A percentile compares a stretch with the other conserved stretches of the same genome.
Evolutionary conservation across 225 moss, liverwort and hornwort genomes (phyloP).

Genomic region (Antitrichia curtipendula): DNA sequence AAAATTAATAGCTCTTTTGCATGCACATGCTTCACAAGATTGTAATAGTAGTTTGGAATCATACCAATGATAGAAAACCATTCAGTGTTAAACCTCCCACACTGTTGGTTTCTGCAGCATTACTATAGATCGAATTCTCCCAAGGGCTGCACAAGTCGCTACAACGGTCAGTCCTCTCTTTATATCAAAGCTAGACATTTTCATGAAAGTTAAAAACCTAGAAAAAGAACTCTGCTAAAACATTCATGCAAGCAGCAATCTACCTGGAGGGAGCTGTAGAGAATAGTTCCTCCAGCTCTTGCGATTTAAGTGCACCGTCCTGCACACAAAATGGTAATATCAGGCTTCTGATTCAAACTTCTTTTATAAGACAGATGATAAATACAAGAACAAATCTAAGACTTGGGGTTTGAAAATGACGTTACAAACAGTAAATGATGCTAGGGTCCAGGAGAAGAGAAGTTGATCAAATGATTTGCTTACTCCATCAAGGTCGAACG

Average conservation of each 20-base stretch:
- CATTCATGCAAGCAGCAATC: neutral
- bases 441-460: neutral
- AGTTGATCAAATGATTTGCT: neutral
- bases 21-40: neutral
- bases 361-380: neutral
- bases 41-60: neutral
- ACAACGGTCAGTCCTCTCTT: neutral
- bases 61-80: slow-evolving; percentile 88
- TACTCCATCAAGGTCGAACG: slow-evolving; percentile 60
- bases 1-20: neutral
- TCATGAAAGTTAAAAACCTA: neutral
- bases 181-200: neutral
- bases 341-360: neutral
- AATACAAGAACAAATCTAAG: neutral
- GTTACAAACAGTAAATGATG: neutral
- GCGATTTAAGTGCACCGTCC: slow-evolving; percentile 76
- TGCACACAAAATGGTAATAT: slow-evolving; percentile 10
- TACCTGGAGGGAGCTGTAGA: slow-evolving; percentile 90
- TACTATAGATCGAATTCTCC: slow-evolving; percentile 47
- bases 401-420: neutral
- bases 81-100: slow-evolving; percentile 82
- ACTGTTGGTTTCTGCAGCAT: slow-evolving; percentile 74
- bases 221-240: neutral
- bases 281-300: slow-evolving; percentile 88
- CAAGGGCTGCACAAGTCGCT: slow-evolving; percentile 65